Percentiles rank a stretch among this genome's conserved stretches.
These are phyloP conservation scores for Cyclanthera cordifolia DNA, from an alignment of 306 rosid species.

Conservation along the genomic window DNA sequence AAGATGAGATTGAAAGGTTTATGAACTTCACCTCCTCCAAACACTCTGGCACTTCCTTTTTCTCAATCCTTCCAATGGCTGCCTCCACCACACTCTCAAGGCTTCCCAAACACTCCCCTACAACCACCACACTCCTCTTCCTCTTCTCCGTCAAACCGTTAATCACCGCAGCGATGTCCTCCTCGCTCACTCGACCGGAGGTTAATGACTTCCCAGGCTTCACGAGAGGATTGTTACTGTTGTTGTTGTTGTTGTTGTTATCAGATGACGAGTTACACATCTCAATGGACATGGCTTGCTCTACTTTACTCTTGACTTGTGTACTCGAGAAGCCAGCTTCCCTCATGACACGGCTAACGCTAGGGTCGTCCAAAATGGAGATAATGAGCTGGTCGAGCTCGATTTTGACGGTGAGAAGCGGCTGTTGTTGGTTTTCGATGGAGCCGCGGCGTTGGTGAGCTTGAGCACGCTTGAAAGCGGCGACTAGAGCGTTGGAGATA, in stretches of 20 bases:
- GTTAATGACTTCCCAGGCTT: neutral
- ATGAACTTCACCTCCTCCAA: constrained; percentile 52
- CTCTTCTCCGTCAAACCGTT: constrained; percentile 36
- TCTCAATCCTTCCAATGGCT: constrained; percentile 61
- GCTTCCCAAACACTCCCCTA: constrained; percentile 57
- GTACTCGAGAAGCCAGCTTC: constrained; percentile 83
- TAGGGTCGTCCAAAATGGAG: constrained; percentile 87
- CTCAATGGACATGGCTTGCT: constrained; percentile 69
- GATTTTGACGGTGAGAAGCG: constrained; percentile 67
- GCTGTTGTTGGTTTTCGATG: constrained; percentile 84
- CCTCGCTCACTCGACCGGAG: constrained; percentile 35
- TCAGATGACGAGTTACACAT: constrained; percentile 38
- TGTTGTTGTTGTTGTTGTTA: neutral
- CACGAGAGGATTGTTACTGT: neutral
- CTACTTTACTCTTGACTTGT: constrained; percentile 80
- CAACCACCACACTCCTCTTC: constrained; percentile 55
- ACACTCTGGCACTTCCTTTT: constrained; percentile 44
- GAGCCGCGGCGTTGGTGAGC: constrained; percentile 97
- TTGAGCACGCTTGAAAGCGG: constrained; percentile 90
- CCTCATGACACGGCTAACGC: constrained; percentile 89
- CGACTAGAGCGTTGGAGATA: constrained; percentile 90
- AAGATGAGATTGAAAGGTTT: constrained; percentile 37
- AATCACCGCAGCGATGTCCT: constrained; percentile 46
- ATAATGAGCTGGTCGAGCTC: constrained; percentile 79
- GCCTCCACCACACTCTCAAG: constrained; percentile 53